These are phyloP conservation scores for Epichloe hybrida DNA, from an alignment of 2,329 filamentous ascomycete species.

Conservation along the genomic window DNA sequence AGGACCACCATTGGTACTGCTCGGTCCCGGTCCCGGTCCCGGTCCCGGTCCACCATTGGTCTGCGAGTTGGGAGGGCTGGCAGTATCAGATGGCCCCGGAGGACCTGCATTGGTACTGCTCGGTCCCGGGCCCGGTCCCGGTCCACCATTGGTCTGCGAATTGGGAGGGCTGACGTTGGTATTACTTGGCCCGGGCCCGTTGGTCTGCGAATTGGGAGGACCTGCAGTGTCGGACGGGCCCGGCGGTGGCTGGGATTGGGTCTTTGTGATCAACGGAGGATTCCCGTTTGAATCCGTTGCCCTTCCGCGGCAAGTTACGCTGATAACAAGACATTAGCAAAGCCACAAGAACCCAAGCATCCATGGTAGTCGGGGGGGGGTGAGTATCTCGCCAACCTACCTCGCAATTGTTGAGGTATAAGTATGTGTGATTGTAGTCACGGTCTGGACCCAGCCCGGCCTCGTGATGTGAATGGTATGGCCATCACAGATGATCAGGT, in stretches of 20 bases:
- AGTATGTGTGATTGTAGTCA: conserved; percentile 3
- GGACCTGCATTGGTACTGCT: background rate
- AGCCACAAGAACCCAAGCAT: background rate
- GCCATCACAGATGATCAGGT: background rate
- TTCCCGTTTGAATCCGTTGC: background rate
- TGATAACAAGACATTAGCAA: background rate
- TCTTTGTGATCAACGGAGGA: background rate
- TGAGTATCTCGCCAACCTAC: background rate
- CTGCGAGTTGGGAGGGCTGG: background rate
- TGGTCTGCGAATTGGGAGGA: background rate
- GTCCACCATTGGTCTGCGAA: background rate
- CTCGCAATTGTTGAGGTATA: background rate
- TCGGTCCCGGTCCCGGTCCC: too few species aligned
- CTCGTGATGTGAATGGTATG: background rate
- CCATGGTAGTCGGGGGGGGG: background rate
- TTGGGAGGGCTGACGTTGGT: background rate
- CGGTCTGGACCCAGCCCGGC: background rate
- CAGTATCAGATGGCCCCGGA: background rate
- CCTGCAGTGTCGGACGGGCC: too few species aligned
- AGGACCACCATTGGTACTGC: background rate
- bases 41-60: too few species aligned
- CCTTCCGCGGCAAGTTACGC: background rate
- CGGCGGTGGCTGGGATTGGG: background rate
- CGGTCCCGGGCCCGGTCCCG: too few species aligned
- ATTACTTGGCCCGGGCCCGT: background rate